A percentile compares a stretch with the other conserved stretches of the same genome.
Conservation (phyloP, 2,329 filamentous ascomycete species). For the Colletotrichum neosansevieriae region DNA sequence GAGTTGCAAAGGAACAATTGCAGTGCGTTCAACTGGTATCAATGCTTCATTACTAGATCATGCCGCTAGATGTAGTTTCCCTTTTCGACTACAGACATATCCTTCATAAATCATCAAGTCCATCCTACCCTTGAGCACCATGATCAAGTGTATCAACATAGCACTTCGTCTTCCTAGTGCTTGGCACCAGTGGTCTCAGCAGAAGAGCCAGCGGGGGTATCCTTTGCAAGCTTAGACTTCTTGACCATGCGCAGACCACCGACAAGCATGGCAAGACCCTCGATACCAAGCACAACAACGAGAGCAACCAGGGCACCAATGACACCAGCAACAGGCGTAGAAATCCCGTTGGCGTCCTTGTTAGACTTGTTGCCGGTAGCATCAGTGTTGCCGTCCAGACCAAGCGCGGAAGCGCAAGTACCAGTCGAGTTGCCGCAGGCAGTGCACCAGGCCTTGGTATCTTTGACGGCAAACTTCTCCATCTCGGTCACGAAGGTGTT, state of each 20-base stretch:
- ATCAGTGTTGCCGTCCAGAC: conserved; percentile 43
- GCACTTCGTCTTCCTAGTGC: neutral
- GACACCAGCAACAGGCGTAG: conserved; percentile 80
- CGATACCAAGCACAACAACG: conserved; percentile 60
- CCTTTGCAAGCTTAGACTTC: conserved; percentile 54
- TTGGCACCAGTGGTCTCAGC: conserved; percentile 21
- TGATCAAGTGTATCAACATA: neutral
- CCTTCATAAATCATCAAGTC: conserved; percentile 17
- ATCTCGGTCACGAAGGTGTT: conserved; percentile 73
- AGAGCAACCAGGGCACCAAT: conserved; percentile 79
- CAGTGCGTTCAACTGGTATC: neutral
- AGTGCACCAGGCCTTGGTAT: conserved; percentile 77
- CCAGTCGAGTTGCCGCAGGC: conserved; percentile 80
- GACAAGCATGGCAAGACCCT: conserved; percentile 57
- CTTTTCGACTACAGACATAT: neutral
- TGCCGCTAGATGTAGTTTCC: neutral
- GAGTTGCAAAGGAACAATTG: too few relatives aligned
- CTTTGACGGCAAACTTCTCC: conserved; percentile 74
- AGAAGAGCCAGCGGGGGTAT: neutral
- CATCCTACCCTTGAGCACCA: neutral
- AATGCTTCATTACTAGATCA: neutral
- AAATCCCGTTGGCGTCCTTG: conserved; percentile 63
- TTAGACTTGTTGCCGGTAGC: conserved; percentile 44
- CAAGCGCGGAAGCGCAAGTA: conserved; percentile 63
- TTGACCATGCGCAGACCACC: conserved; percentile 61